phyloP scores from a whole-genome alignment of 2,329 filamentous ascomycete species.

The Eurotiales sp. region DNA sequence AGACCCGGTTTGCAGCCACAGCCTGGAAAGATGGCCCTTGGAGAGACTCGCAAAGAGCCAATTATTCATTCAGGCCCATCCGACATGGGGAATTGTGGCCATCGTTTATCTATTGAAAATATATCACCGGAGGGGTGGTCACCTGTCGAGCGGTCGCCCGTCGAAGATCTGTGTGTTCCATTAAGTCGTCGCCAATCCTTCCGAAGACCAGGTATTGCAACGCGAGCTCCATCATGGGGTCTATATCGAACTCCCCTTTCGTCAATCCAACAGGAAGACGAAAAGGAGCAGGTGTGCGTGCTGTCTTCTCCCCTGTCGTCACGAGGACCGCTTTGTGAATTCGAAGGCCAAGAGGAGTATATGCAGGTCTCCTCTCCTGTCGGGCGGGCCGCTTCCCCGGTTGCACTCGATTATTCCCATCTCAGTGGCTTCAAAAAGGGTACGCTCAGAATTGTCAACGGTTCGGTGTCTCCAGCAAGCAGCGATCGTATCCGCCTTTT shows the following conservation, averaged over 20 bases:
- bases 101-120: slow-evolving; percentile 19
- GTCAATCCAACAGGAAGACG: slow-evolving; percentile 23
- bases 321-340: slow-evolving; percentile 19
- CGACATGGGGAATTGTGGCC: slow-evolving; percentile 16
- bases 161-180: slow-evolving; percentile 23
- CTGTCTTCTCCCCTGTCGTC: slow-evolving; percentile 12
- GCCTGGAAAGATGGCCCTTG: slow-evolving; percentile 5
- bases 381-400: slow-evolving; percentile 25
- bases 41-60: slow-evolving; percentile 18
- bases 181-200: slow-evolving; percentile 36
- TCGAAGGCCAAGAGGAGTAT: slow-evolving; percentile 16
- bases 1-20: slow-evolving; percentile 5
- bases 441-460: slow-evolving; percentile 39
- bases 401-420: slow-evolving; percentile 35
- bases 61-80: slow-evolving; percentile 27
- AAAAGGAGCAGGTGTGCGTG: slow-evolving; percentile 14
- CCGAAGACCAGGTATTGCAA: slow-evolving; percentile 34
- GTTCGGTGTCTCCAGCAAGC: slow-evolving; percentile 34
- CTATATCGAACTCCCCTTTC: slow-evolving; percentile 20
- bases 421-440: slow-evolving; percentile 38
- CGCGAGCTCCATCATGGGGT: slow-evolving; percentile 27
- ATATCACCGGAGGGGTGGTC: slow-evolving; percentile 20
- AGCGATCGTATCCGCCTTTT: slow-evolving; percentile 29
- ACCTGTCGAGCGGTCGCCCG: slow-evolving; percentile 1
- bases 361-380: slow-evolving; percentile 13